Percentiles rank a stretch among this genome's conserved stretches.
Evolutionary conservation across 2,329 filamentous ascomycete genomes (phyloP).

Genomic region (Biscogniauxia sp.): DNA sequence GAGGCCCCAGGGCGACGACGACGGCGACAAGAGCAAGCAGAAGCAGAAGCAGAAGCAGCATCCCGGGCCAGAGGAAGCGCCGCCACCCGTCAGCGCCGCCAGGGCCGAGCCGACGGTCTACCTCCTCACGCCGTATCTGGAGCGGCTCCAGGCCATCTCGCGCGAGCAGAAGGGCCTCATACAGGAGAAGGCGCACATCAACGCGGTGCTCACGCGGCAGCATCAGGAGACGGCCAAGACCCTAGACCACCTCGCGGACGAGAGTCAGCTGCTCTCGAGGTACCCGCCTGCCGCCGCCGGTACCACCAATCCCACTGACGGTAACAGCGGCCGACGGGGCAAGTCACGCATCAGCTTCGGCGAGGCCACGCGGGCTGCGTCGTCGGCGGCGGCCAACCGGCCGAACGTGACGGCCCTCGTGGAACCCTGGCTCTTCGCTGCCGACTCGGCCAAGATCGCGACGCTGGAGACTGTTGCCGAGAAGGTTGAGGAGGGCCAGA

Average conservation of each 20-base stretch:
- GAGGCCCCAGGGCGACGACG: background rate
- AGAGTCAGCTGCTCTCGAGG: conserved; percentile 58
- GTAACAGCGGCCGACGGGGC: background rate
- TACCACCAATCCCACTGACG: conserved; percentile 6
- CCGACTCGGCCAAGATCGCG: conserved; percentile 57
- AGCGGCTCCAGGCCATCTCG: conserved; percentile 50
- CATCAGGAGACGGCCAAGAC: conserved; percentile 48
- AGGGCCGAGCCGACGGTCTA: conserved; percentile 33
- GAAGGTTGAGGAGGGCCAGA: conserved; percentile 57
- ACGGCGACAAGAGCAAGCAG: background rate
- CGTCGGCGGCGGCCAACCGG: conserved; percentile 32
- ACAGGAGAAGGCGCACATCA: conserved; percentile 58
- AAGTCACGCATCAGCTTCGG: conserved; percentile 40
- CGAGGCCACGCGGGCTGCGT: conserved; percentile 39
- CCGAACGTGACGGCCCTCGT: conserved; percentile 41
- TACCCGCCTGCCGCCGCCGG: conserved; percentile 43
- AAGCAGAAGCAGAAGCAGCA: background rate
- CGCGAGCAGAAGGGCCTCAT: conserved; percentile 57
- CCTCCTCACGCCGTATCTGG: conserved; percentile 56
- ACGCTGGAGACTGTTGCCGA: conserved; percentile 59
- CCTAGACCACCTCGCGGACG: conserved; percentile 55
- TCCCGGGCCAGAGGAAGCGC: background rate
- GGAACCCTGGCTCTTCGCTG: conserved; percentile 58
- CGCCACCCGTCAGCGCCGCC: conserved; percentile 1
- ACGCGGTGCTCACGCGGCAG: conserved; percentile 47